Percentiles rank a stretch among this genome's conserved stretches.
These are phyloP conservation scores for Musa itinerans DNA, from an alignment of 176 grass and related monocot genomes.

Conservation along the genomic window DNA sequence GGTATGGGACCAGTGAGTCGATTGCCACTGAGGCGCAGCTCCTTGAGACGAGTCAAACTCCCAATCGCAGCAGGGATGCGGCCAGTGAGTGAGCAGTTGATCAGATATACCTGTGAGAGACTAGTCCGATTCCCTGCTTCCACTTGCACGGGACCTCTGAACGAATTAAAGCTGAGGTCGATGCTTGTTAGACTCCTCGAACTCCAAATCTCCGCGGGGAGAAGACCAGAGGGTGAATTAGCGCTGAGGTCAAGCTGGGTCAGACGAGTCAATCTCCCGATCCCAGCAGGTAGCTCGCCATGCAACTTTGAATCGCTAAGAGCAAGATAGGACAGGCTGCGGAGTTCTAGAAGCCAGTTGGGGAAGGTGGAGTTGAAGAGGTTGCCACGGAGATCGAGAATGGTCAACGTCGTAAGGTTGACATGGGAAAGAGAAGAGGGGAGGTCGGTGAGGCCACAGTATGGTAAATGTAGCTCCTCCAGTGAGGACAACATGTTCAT, in stretches of 20 bases:
- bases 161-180: too few relatives aligned
- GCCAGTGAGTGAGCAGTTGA: too few relatives aligned
- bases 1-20: not conserved
- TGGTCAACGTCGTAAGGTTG: conserved; percentile 19
- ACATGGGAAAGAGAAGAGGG: conserved; percentile 15
- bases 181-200: too few relatives aligned
- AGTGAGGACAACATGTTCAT: conserved; percentile 33
- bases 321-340: conserved; percentile 24
- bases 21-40: not conserved
- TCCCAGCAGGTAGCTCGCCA: conserved; percentile 10
- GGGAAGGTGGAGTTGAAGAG: conserved; percentile 15
- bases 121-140: too few relatives aligned
- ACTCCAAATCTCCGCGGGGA: not conserved
- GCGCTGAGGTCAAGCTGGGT: too few relatives aligned
- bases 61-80: conserved; percentile 4
- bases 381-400: conserved; percentile 19
- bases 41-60: not conserved
- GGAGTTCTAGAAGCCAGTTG: conserved; percentile 28
- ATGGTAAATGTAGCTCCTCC: conserved; percentile 19
- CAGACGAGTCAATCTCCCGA: not conserved
- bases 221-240: not conserved
- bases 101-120: too few relatives aligned
- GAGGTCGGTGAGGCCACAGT: conserved; percentile 12
- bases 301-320: conserved; percentile 17
- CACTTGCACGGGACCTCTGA: too few relatives aligned